A percentile compares a stretch with the other conserved stretches of the same genome.
These are phyloP conservation scores for Salix brachista DNA, from an alignment of 345 rosid species.

Conservation along the genomic window DNA sequence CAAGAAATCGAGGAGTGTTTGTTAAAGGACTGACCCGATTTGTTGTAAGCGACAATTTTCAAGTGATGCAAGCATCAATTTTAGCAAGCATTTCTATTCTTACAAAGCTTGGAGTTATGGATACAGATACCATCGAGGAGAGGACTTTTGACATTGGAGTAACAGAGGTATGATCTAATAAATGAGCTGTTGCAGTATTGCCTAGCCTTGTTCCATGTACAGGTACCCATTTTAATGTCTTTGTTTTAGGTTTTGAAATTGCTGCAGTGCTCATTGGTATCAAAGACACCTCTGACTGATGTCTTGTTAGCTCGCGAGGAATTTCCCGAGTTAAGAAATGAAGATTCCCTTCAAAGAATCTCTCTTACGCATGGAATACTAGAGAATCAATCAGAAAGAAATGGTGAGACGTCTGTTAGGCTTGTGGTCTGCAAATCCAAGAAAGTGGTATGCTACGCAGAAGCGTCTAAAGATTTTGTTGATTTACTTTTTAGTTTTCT, in stretches of 20 bases:
- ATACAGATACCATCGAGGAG: conserved; percentile 5
- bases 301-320: conserved; percentile 8
- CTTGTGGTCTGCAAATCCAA: conserved; percentile 23
- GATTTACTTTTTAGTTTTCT: conserved; percentile 32
- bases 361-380: background rate
- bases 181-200: background rate
- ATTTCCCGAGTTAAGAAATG: background rate
- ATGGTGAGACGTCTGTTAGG: conserved; percentile 5
- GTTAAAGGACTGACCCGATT: conserved; percentile 4
- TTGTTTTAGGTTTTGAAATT: conserved; percentile 22
- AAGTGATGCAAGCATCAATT: conserved; percentile 7
- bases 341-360: background rate
- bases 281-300: conserved; percentile 15
- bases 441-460: conserved; percentile 19
- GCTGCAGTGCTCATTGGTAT: conserved; percentile 12
- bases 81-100: conserved; percentile 9
- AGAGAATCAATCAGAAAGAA: background rate
- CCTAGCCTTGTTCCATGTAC: too few relatives aligned
- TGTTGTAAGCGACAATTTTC: conserved; percentile 13
- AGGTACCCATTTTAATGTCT: background rate
- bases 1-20: conserved; percentile 12
- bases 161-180: conserved; percentile 8
- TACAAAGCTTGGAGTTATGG: conserved; percentile 10
- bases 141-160: background rate
- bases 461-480: conserved; percentile 23